Evolutionary conservation across 139 green algal genomes (phyloP).

Genomic region (Diplosphaera chodatii): DNA sequence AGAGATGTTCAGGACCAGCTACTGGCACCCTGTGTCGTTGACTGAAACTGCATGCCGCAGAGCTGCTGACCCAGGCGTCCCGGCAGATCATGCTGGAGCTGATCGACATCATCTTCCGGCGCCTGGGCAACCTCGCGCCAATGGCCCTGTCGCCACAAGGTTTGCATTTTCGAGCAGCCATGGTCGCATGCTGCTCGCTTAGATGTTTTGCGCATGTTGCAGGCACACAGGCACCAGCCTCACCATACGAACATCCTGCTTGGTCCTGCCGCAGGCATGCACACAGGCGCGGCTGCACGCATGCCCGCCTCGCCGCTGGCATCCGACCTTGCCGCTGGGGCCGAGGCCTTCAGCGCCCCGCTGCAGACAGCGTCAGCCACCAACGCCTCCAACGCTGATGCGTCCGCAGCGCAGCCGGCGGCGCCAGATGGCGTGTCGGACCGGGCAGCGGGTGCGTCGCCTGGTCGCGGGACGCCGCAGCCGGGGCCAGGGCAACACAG

Average conservation of each 20-base stretch:
- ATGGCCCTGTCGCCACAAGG: slow-evolving; percentile 8
- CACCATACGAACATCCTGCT: too few relatives aligned
- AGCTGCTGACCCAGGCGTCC: slow-evolving; percentile 60
- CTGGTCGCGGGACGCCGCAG: not conserved
- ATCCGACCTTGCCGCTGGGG: not conserved
- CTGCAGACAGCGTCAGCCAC: not conserved
- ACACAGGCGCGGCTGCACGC: not conserved
- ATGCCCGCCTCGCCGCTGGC: not conserved
- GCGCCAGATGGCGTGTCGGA: too few relatives aligned
- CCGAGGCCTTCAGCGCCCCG: not conserved
- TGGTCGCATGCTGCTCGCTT: too few relatives aligned
- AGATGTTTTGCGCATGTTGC: too few relatives aligned
- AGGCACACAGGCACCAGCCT: too few relatives aligned
- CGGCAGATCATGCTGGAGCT: slow-evolving; percentile 53
- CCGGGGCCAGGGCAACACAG: too few relatives aligned
- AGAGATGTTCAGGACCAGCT: too few relatives aligned
- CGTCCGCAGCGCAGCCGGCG: too few relatives aligned
- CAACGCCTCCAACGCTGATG: not conserved
- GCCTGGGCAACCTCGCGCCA: slow-evolving; percentile 29
- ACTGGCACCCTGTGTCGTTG: too few relatives aligned
- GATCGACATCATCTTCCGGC: slow-evolving; percentile 49
- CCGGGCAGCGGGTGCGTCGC: too few relatives aligned
- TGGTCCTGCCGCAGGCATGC: not conserved
- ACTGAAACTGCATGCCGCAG: too few relatives aligned
- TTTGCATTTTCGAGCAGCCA: too few relatives aligned